These are phyloP conservation scores for Fusarium circinatum DNA, from an alignment of 2,329 filamentous ascomycete genomes.

Conservation along the genomic window DNA sequence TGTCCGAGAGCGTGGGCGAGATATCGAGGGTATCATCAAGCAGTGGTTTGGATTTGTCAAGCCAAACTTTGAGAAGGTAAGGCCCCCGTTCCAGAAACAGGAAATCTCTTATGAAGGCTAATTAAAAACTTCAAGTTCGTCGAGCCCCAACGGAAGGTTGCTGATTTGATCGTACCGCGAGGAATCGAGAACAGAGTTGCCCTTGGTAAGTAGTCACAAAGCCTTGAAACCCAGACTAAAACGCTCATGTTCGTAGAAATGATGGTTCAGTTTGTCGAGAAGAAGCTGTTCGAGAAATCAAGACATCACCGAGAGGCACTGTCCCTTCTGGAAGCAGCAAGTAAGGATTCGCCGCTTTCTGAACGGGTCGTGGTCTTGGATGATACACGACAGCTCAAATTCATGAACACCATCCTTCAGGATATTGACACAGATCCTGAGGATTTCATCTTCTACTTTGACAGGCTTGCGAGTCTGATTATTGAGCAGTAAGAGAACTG, in stretches of 20 bases:
- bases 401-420: conserved; percentile 91
- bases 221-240: neutral
- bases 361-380: conserved; percentile 78
- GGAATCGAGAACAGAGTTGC: conserved; percentile 95
- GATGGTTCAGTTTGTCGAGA: conserved; percentile 93
- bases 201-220: conserved; percentile 67
- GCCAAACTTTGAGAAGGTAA: conserved; percentile 87
- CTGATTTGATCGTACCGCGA: conserved; percentile 94
- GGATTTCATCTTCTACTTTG: conserved; percentile 98
- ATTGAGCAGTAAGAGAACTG: conserved; percentile 72
- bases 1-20: conserved; percentile 86
- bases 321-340: conserved; percentile 76
- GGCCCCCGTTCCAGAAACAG: neutral
- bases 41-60: conserved; percentile 98
- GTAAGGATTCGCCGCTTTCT: conserved; percentile 77
- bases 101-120: neutral
- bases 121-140: conserved; percentile 70
- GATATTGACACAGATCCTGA: conserved; percentile 81
- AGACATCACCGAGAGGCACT: conserved; percentile 83
- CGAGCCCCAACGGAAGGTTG: conserved; percentile 88
- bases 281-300: conserved; percentile 88
- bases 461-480: conserved; percentile 84
- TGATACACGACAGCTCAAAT: conserved; percentile 81
- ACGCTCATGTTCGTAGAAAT: conserved; percentile 66
- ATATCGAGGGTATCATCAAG: conserved; percentile 95